Percentiles rank a stretch among this genome's conserved stretches.
Conservation (phyloP, 345 rosid genomes). For the Arabidopsis arenosa region DNA sequence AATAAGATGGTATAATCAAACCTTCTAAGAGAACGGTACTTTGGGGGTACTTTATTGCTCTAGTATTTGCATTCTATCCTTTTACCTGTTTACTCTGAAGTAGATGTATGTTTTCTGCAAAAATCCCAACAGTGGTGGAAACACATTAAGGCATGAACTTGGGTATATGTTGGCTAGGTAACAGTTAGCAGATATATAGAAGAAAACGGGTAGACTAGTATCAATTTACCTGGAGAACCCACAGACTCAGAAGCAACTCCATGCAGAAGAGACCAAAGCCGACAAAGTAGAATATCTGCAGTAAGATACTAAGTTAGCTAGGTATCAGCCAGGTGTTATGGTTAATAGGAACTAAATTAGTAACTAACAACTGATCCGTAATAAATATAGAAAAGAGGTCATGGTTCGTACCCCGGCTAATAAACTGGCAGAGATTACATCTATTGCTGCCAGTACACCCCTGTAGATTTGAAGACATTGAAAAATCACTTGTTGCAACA, state of each 20-base stretch:
- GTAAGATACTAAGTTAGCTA: slow-evolving; percentile 19
- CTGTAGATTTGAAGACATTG: slow-evolving; percentile 50
- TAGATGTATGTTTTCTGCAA: slow-evolving; percentile 29
- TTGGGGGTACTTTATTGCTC: background rate
- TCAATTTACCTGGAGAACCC: slow-evolving; percentile 86
- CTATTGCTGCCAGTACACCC: slow-evolving; percentile 93
- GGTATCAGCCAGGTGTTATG: slow-evolving; percentile 3
- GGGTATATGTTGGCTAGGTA: background rate
- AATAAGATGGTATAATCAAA: slow-evolving; percentile 18
- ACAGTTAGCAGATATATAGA: background rate
- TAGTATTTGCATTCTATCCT: slow-evolving; percentile 21
- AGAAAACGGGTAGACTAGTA: slow-evolving; percentile 10
- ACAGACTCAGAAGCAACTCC: slow-evolving; percentile 83
- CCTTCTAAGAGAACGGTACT: background rate
- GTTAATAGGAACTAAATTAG: slow-evolving; percentile 16
- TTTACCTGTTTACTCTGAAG: slow-evolving; percentile 25
- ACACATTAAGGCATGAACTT: slow-evolving; percentile 18
- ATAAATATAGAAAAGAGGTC: background rate
- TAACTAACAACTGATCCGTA: background rate
- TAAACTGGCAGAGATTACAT: slow-evolving; percentile 65
- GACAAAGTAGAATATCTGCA: slow-evolving; percentile 87
- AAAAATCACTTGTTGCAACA: slow-evolving; percentile 12
- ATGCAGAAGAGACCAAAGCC: slow-evolving; percentile 91
- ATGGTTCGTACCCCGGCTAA: slow-evolving; percentile 86
- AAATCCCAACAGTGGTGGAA: background rate